Evolutionary conservation across 2,329 filamentous ascomycete genomes (phyloP).

Genomic region (Blumeria hordei): DNA sequence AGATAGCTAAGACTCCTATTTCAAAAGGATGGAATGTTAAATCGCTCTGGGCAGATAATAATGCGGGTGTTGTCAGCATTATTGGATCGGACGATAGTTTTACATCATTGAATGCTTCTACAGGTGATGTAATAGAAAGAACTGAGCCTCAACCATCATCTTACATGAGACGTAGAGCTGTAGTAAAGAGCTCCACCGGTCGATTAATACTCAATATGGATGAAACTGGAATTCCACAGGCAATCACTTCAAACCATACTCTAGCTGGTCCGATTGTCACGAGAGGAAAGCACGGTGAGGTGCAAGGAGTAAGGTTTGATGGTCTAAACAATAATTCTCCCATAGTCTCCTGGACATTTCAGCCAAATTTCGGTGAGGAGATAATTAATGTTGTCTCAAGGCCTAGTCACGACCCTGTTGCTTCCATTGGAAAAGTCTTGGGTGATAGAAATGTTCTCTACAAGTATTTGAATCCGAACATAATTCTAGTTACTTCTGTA

Average conservation of each 20-base stretch:
- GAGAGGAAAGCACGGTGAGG: slow-evolving; percentile 21
- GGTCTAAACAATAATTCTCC: slow-evolving; percentile 19
- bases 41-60: slow-evolving; percentile 38
- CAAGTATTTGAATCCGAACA: slow-evolving; percentile 86
- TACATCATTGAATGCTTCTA: slow-evolving; percentile 27
- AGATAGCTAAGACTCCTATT: slow-evolving; percentile 31
- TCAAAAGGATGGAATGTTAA: slow-evolving; percentile 40
- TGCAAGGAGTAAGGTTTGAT: slow-evolving; percentile 31
- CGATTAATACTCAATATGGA: slow-evolving; percentile 30
- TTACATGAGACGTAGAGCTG: slow-evolving; percentile 22
- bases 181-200: slow-evolving; percentile 27
- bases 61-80: slow-evolving; percentile 19
- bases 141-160: slow-evolving; percentile 19
- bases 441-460: slow-evolving; percentile 85
- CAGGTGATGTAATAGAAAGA: slow-evolving; percentile 24
- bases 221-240: slow-evolving; percentile 22
- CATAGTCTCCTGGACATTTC: slow-evolving; percentile 47
- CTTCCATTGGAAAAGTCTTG: slow-evolving; percentile 83
- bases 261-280: slow-evolving; percentile 31
- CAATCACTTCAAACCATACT: slow-evolving; percentile 21
- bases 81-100: slow-evolving; percentile 29
- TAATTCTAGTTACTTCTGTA: slow-evolving; percentile 48
- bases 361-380: slow-evolving; percentile 37
- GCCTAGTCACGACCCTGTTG: slow-evolving; percentile 60
- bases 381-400: slow-evolving; percentile 44